Base-by-base conservation (phyloP, 2,329 filamentous ascomycete species). In the Graphiopsis chlorocephala region DNA sequence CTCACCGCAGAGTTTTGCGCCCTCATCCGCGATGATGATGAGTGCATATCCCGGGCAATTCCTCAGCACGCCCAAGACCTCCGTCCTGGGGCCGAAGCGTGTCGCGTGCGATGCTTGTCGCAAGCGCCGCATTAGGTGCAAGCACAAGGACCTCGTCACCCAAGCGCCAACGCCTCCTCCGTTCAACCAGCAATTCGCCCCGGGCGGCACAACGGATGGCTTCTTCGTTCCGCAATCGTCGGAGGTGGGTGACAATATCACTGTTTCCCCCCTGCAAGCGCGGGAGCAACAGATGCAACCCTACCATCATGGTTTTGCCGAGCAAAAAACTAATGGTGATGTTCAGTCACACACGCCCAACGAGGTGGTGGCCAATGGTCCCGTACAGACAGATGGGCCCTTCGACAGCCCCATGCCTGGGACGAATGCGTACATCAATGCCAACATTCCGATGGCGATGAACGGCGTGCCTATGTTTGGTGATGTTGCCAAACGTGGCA, bases 31-130 rank as follows among this genome's bases (percentile, higher is more conserved):
- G 42, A 67, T 71, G 57, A 71, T 72, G 70, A 72, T 74, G 70
- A 66, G 68, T 28, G 64, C 65, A 26, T 67, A 70, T 42, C 67
- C 70, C 14, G 70, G 70, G 45, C 73, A 76, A 64, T 76, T 80
- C 66, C 76, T 81, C 52, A 81, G 79, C 66, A 81, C 82, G 10
- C 83, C 82, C 10, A 85, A 86, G 67, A 84, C 82, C 20, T 86
- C 84, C 17, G 84, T 85, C 56, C 78, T 88, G 45, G 85, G 85
- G 12, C 85, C 85, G 23, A 86, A 87, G 74, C 78, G 82, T 55
- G 80, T 87, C 66, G 86, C 86, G 38, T 88, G 86, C 74, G 86
- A 88, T 77, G 81, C 84, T 23, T 88, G 86, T 75, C 81, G 86
- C 45, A 86, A 85, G 73, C 82, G 86, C 64, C 81, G 86, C 59